Base-by-base conservation (phyloP, 2,329 filamentous ascomycete species). In the Tolypocladium album region DNA sequence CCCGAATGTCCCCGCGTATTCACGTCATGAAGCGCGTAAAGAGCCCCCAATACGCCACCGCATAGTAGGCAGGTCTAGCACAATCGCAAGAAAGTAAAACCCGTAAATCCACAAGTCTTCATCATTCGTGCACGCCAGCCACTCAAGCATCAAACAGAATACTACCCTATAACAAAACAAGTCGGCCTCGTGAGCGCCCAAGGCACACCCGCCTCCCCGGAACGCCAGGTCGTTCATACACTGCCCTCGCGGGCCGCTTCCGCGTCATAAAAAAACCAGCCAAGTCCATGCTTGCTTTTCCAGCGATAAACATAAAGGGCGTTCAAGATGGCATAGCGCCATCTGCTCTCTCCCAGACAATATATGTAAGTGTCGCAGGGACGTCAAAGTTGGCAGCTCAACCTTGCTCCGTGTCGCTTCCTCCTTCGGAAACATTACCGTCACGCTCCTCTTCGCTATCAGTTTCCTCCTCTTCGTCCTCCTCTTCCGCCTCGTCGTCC, bases 1-100 rank as follows among this genome's bases (percentile, higher is more conserved):
- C 84, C 31, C 76, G 78, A 64, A 85, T 87, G 82, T 76, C 76
- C 63, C 82, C 83, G 7, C 74, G 76, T 58, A 78, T 86, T 52
- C 71, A 78, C 64, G 76, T 86, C 22, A 67, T 85, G 68, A 78
- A 72, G 63, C 69, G 70, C 58, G 58, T 68, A 24, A 68, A 67
- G 39, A 24, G 52, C n/a, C 43, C 11, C 9, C 60, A 43, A n/a
- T 47, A 53, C 36, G 57, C 52, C 24, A 58, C 59, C 4, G 57
- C 61, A 8, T 60, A 55, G n/a, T 8, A 22, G 31, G 11, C 31
- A 36, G 5, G 34, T 22, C 2, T 36, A 53, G 31, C 50, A 13
- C 12, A 20, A 20, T 24, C n/a, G 13, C 3, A 39, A 59, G 9
- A 45, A 27, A 45, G 34, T 12, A 7, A 55, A 36, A 15, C 22